Percentiles rank a stretch among this genome's conserved stretches.
Conservation (phyloP, 2,329 filamentous ascomycete genomes). For the Colletotrichum siamense region DNA sequence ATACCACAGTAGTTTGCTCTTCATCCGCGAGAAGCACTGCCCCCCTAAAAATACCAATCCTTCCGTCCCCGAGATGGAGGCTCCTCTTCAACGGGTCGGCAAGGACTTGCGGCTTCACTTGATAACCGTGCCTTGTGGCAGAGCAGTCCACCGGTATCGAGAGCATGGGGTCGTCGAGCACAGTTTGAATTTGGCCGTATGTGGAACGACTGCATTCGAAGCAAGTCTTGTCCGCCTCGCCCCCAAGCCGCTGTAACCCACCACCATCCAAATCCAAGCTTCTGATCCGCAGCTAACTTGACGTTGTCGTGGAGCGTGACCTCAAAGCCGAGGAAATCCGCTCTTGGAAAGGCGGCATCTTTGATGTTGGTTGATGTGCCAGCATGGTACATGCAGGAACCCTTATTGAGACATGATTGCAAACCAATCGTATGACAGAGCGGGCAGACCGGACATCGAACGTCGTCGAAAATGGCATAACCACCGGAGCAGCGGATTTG, state of each 20-base stretch:
- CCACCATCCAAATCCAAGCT: background rate
- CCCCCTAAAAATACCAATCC: background rate
- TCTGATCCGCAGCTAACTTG: background rate
- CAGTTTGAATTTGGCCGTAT: background rate
- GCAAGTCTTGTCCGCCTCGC: background rate
- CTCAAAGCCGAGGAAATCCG: background rate
- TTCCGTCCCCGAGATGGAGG: background rate
- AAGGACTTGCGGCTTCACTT: background rate
- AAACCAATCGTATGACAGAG: background rate
- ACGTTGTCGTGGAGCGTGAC: background rate
- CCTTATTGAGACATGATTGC: background rate
- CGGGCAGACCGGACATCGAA: background rate
- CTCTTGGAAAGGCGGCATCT: background rate
- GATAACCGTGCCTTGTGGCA: background rate
- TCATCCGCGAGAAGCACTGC: background rate
- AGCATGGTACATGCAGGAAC: constrained; percentile 7
- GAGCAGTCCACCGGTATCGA: background rate
- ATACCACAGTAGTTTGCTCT: background rate
- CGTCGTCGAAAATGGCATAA: background rate
- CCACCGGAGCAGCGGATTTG: background rate
- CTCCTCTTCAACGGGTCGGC: background rate
- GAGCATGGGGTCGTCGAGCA: background rate
- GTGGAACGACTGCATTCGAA: background rate
- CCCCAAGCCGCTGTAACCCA: background rate
- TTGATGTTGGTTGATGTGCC: background rate